Conservation (phyloP, 768 basidiomycete species). For the Exsudoporus frostii region DNA sequence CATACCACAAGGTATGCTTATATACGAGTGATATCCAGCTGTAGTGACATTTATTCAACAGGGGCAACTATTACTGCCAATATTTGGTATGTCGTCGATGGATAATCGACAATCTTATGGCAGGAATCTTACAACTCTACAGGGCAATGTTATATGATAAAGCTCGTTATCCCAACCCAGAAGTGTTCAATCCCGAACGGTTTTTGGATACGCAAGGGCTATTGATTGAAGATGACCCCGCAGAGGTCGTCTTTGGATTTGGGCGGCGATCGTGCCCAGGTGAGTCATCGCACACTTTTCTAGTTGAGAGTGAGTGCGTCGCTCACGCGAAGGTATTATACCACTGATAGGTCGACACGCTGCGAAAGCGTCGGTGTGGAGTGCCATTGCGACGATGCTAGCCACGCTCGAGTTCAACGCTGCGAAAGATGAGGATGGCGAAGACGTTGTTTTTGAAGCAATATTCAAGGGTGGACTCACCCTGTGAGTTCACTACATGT, state of each 20-base stretch:
- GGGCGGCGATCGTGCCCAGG: conserved; percentile 9
- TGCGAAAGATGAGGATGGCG: background rate
- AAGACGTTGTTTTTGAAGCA: background rate
- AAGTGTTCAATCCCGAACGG: conserved; percentile 12
- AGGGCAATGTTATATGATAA: conserved; percentile 8
- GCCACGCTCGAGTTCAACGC: background rate
- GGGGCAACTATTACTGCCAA: conserved; percentile 4
- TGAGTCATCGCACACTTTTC: background rate
- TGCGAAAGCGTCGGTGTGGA: conserved; percentile 7
- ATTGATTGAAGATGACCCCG: conserved; percentile 3
- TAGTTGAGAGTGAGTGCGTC: background rate
- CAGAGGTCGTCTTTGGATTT: conserved; percentile 6
- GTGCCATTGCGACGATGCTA: conserved; percentile 4
- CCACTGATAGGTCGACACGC: background rate
- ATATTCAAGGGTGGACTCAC: no score
- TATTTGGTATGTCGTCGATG: conserved; percentile 2
- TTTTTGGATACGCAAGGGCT: conserved; percentile 3
- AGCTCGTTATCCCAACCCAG: conserved; percentile 9
- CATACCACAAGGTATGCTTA: conserved; percentile 44
- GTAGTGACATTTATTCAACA: background rate
- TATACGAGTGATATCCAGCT: background rate
- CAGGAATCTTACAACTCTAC: background rate
- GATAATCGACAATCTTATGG: background rate
- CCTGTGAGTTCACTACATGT: no score
- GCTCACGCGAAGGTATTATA: background rate